Percentiles rank a stretch among this genome's conserved stretches.
These are phyloP conservation scores for Trichocomaceae sp. DNA, from an alignment of 2,329 filamentous ascomycete species.

Conservation along the genomic window DNA sequence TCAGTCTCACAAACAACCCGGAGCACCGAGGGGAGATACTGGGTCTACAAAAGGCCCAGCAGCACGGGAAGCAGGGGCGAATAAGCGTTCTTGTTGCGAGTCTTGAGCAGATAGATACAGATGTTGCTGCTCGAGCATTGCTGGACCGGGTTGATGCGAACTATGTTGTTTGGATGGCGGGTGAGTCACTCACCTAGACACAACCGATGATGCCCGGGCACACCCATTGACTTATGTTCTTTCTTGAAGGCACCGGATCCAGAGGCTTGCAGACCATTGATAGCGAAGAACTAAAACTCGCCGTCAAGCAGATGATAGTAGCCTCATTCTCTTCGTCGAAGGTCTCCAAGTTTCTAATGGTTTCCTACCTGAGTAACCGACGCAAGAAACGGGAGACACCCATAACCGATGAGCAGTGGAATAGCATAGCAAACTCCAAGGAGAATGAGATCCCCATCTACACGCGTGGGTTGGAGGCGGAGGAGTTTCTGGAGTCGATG, in stretches of 20 bases:
- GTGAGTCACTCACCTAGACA: slow-evolving; percentile 27
- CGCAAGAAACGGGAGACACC: slow-evolving; percentile 40
- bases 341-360: slow-evolving; percentile 49
- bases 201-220: background rate
- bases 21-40: slow-evolving; percentile 58
- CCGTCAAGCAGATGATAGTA: slow-evolving; percentile 49
- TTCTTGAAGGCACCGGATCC: slow-evolving; percentile 44
- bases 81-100: slow-evolving; percentile 65
- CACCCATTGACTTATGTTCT: no score
- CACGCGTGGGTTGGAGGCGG: slow-evolving; percentile 50
- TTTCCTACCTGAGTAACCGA: slow-evolving; percentile 49
- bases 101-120: slow-evolving; percentile 63
- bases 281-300: slow-evolving; percentile 42
- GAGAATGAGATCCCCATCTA: slow-evolving; percentile 45
- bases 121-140: slow-evolving; percentile 55
- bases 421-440: slow-evolving; percentile 40
- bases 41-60: slow-evolving; percentile 46
- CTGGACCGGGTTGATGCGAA: slow-evolving; percentile 43
- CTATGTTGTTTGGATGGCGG: slow-evolving; percentile 43
- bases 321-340: slow-evolving; percentile 40
- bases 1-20: slow-evolving; percentile 65
- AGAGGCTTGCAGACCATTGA: slow-evolving; percentile 47
- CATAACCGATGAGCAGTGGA: slow-evolving; percentile 47
- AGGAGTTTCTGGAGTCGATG: slow-evolving; percentile 47
- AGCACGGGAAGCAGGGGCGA: slow-evolving; percentile 47